phyloP scores from a whole-genome alignment of 768 basidiomycete genomes.

The Mycena metata region DNA sequence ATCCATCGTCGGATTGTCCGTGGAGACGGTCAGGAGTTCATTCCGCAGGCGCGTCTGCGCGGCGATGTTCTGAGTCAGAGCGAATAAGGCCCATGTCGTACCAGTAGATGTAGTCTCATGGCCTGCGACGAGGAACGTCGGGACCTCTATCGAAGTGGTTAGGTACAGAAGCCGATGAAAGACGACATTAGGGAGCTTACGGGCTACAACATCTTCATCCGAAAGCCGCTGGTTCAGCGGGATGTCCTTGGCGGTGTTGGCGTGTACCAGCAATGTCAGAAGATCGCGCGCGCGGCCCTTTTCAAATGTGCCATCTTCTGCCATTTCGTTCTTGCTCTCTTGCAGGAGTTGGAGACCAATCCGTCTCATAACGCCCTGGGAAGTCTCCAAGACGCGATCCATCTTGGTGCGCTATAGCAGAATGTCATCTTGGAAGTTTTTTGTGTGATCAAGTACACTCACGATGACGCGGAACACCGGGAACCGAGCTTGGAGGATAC shows the following conservation, averaged over 20 bases:
- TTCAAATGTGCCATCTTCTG: slow-evolving; percentile 47
- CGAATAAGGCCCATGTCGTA: slow-evolving; percentile 61
- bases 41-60: slow-evolving; percentile 61
- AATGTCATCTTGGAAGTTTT: not conserved
- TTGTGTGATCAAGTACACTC: not conserved
- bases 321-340: slow-evolving; percentile 61
- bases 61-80: slow-evolving; percentile 53
- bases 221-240: slow-evolving; percentile 66
- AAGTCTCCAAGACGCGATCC: slow-evolving; percentile 46
- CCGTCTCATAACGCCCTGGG: slow-evolving; percentile 58
- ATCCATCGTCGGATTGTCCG: slow-evolving; percentile 65
- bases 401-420: slow-evolving; percentile 48
- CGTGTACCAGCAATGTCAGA: slow-evolving; percentile 69
- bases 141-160: slow-evolving; percentile 59
- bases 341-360: slow-evolving; percentile 64
- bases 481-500: slow-evolving; percentile 44
- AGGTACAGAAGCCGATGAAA: not conserved
- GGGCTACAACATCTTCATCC: slow-evolving; percentile 72
- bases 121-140: slow-evolving; percentile 72
- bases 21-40: slow-evolving; percentile 56
- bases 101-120: slow-evolving; percentile 62
- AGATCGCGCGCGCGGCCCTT: slow-evolving; percentile 63
- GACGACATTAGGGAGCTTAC: slow-evolving; percentile 48
- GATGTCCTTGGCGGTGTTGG: slow-evolving; percentile 74
- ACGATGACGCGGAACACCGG: slow-evolving; percentile 51